Conservation (phyloP, 805 yeast species). For the Priceomyces castillae region DNA sequence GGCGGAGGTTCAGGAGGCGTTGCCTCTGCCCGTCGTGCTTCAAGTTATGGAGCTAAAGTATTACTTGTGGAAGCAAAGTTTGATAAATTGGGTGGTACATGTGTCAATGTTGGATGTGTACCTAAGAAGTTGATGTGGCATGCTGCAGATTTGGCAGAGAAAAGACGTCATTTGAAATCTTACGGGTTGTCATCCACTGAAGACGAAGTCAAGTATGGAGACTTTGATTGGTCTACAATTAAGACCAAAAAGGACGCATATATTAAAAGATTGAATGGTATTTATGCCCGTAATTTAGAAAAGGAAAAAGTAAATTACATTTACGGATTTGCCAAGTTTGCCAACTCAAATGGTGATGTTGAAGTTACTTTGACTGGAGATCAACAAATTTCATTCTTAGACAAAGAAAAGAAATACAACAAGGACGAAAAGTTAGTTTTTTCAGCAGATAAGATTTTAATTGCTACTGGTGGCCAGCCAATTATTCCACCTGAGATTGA, state of each 20-base stretch:
- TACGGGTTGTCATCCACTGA: constrained; percentile 72
- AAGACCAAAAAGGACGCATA: constrained; percentile 93
- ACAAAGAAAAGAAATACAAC: constrained; percentile 22
- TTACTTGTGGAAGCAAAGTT: constrained; percentile 75
- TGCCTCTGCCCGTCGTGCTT: constrained; percentile 97
- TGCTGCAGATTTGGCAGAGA: constrained; percentile 85
- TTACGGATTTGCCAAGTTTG: constrained; percentile 83
- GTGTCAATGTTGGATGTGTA: constrained; percentile 99
- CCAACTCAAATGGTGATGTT: constrained; percentile 60
- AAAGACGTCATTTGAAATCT: constrained; percentile 68
- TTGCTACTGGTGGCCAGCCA: constrained; percentile 94
- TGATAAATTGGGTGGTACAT: constrained; percentile 84
- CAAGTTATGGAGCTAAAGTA: constrained; percentile 86
- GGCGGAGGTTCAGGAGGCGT: constrained; percentile 99
- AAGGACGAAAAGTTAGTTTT: constrained; percentile 58
- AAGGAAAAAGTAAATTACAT: constrained; percentile 88
- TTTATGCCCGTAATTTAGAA: constrained; percentile 80
- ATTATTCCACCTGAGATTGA: constrained; percentile 64
- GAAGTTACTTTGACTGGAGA: constrained; percentile 60
- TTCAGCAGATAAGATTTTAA: constrained; percentile 77
- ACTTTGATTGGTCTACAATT: constrained; percentile 78
- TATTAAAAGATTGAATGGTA: constrained; percentile 82
- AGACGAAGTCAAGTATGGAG: constrained; percentile 45
- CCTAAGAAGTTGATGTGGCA: constrained; percentile 99
- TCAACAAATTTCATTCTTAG: constrained; percentile 37